Evolutionary conservation across 495 filamentous ascomycete species (phyloP).

Genomic region (Penicillium robsamsonii): DNA sequence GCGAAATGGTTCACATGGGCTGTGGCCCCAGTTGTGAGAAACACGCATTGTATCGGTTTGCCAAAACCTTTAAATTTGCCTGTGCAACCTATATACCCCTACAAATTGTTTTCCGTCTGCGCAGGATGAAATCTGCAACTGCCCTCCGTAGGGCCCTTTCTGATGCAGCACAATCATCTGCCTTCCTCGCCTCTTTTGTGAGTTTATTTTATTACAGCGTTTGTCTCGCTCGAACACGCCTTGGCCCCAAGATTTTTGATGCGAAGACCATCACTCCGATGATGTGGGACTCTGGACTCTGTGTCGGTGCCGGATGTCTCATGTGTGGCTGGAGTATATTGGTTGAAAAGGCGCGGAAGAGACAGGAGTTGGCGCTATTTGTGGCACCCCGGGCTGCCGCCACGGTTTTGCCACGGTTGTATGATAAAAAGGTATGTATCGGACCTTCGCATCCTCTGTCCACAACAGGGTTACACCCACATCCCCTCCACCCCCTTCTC

Average conservation of each 20-base stretch:
- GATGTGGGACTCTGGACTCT: conserved; percentile 68
- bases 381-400: conserved; percentile 81
- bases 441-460: conserved; percentile 14
- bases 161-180: conserved; percentile 69
- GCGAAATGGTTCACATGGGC: conserved; percentile 86
- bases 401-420: conserved; percentile 71
- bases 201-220: conserved; percentile 84
- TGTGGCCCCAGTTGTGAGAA: conserved; percentile 72
- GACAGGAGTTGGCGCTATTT: conserved; percentile 81
- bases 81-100: conserved; percentile 80
- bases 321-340: conserved; percentile 86
- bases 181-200: conserved; percentile 82
- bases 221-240: conserved; percentile 74
- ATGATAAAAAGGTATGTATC: conserved; percentile 56
- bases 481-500: conserved; percentile 7
- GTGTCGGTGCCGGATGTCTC: conserved; percentile 70
- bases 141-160: conserved; percentile 48
- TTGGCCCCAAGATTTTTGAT: conserved; percentile 69
- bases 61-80: conserved; percentile 68
- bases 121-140: conserved; percentile 46
- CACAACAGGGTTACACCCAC: conserved; percentile 28
- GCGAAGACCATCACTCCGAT: conserved; percentile 50
- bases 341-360: conserved; percentile 63
- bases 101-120: conserved; percentile 63
- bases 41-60: conserved; percentile 71